phyloP scores from a whole-genome alignment of 139 green algal species.

The Chlamydomonas schloesseri region DNA sequence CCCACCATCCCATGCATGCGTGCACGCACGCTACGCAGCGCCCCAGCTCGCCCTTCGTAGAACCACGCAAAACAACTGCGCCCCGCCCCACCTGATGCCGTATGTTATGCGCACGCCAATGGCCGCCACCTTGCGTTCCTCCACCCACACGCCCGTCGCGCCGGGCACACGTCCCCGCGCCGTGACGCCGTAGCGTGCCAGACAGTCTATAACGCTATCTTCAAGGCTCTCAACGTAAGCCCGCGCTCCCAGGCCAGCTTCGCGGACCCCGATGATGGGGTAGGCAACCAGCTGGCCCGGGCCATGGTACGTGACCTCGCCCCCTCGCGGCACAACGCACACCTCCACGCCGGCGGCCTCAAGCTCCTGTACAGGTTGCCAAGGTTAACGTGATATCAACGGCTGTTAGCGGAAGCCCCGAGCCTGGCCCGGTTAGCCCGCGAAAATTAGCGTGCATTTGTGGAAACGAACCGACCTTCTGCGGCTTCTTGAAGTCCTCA shows the following conservation, averaged over 20 bases:
- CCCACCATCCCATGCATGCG: too few relatives aligned
- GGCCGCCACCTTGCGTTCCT: constrained; percentile 90
- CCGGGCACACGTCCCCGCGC: constrained; percentile 53
- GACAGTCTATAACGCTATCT: constrained; percentile 79
- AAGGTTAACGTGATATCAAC: not conserved
- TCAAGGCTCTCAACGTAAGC: constrained; percentile 94
- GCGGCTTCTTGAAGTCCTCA: constrained; percentile 65
- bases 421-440: too few relatives aligned
- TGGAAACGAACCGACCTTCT: constrained; percentile 46
- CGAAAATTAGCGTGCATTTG: not conserved
- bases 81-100: constrained; percentile 73
- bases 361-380: not conserved
- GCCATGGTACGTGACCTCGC: constrained; percentile 93
- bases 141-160: constrained; percentile 92
- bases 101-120: constrained; percentile 91
- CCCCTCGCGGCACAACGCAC: constrained; percentile 67
- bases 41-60: too few relatives aligned
- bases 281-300: constrained; percentile 95
- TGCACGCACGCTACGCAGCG: too few relatives aligned
- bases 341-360: constrained; percentile 57
- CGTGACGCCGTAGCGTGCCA: constrained; percentile 58
- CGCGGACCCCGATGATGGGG: constrained; percentile 85
- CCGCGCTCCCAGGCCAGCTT: constrained; percentile 76
- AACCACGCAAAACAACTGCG: not conserved
- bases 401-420: not conserved